These are phyloP conservation scores for Capsicum chinense DNA, from an alignment of 257 asterid genomes.

Conservation along the genomic window DNA sequence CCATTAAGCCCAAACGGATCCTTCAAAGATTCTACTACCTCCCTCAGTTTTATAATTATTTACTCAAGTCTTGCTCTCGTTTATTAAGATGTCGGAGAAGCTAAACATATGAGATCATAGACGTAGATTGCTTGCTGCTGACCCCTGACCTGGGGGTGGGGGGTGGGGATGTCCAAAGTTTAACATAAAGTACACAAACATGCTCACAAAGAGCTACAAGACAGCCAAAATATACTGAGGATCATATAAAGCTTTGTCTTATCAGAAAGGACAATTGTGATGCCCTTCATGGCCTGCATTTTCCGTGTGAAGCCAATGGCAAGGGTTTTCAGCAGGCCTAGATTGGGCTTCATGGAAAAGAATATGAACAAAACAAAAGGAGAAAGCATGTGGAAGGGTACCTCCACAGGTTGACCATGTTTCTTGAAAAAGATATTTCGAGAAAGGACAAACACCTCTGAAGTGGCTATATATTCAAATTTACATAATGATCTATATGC, in stretches of 20 bases:
- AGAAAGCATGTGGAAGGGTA: not conserved
- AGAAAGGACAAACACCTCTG: not conserved
- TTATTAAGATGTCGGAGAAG: not conserved
- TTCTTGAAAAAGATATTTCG: not conserved
- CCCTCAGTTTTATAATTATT: not conserved
- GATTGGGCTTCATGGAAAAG: not conserved
- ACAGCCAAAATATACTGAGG: not conserved
- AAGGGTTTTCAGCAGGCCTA: not conserved
- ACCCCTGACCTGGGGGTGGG: not conserved
- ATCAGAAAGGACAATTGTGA: too few species aligned
- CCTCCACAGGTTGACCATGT: not conserved
- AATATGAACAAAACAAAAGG: not conserved
- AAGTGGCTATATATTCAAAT: not conserved
- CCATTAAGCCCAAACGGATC: not conserved
- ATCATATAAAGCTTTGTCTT: not conserved
- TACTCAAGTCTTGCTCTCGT: not conserved
- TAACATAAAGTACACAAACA: not conserved
- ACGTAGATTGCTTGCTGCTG: not conserved
- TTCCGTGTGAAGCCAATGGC: not conserved
- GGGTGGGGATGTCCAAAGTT: not conserved
- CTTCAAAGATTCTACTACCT: not conserved
- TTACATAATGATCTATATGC: not conserved
- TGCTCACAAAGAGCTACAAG: not conserved
- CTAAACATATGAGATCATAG: not conserved
- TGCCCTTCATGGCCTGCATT: not conserved